Evolutionary conservation across 108 stramenopile genomes (phyloP).

Genomic region (Nitzschia putrida): DNA sequence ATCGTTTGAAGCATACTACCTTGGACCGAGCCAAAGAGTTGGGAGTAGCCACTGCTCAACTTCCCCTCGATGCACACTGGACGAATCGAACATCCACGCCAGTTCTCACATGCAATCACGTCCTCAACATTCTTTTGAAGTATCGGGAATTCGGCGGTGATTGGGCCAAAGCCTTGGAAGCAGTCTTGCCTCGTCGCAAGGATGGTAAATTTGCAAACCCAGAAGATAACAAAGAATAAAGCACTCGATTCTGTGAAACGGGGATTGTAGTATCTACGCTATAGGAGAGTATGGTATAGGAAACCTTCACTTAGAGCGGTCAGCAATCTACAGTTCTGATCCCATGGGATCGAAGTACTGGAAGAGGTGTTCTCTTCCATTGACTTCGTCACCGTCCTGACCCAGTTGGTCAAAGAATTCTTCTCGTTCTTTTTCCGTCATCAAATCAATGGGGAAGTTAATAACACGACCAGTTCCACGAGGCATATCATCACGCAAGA

Average conservation of each 20-base stretch:
- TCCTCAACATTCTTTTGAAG: constrained; percentile 76
- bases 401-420: constrained; percentile 5
- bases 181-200: constrained; percentile 74
- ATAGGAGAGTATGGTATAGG: too few relatives aligned
- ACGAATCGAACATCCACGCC: constrained; percentile 13
- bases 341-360: too few relatives aligned
- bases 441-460: constrained; percentile 43
- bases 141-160: constrained; percentile 56
- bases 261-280: too few relatives aligned
- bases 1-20: constrained; percentile 62
- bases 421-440: constrained; percentile 2
- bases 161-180: constrained; percentile 67
- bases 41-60: constrained; percentile 58
- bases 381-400: constrained; percentile 1
- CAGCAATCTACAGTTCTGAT: too few relatives aligned
- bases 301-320: too few relatives aligned
- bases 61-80: constrained; percentile 29
- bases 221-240: not conserved
- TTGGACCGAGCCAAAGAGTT: constrained; percentile 58
- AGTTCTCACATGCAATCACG: constrained; percentile 78
- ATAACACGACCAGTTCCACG: constrained; percentile 58
- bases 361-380: not conserved
- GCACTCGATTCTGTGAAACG: too few relatives aligned
- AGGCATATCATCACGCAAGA: constrained; percentile 52
- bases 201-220: constrained; percentile 23